A percentile compares a stretch with the other conserved stretches of the same genome.
Conservation (phyloP, 2,329 filamentous ascomycete genomes). For the Diaporthe eres region DNA sequence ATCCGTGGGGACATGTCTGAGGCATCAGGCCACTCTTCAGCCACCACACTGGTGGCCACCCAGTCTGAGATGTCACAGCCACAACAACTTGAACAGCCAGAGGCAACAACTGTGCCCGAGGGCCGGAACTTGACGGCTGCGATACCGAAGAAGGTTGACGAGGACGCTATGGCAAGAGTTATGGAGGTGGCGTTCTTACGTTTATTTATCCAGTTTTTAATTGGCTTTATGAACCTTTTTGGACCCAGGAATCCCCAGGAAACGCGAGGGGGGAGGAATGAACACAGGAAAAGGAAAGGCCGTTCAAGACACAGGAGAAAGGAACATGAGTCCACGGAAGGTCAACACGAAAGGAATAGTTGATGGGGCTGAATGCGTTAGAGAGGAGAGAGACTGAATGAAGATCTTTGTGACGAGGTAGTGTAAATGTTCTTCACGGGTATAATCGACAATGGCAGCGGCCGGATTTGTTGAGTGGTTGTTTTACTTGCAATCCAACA, state of each 20-base stretch:
- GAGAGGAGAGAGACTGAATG: background rate
- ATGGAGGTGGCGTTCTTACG: slow-evolving; percentile 6
- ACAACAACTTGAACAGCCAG: background rate
- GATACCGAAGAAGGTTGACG: background rate
- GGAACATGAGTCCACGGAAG: background rate
- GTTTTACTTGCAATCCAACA: no score
- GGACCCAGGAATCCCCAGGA: no score
- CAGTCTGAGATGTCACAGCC: background rate
- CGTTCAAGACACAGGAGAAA: background rate
- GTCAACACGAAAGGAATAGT: background rate
- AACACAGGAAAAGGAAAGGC: background rate
- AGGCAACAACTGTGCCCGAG: background rate
- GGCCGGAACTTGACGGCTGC: background rate
- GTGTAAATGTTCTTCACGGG: background rate
- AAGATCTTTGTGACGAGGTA: background rate
- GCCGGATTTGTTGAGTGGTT: no score
- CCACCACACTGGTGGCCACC: background rate
- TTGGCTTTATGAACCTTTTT: background rate
- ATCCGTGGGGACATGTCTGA: background rate
- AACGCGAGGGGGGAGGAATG: background rate
- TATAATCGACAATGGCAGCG: background rate
- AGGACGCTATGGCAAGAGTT: background rate
- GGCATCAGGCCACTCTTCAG: slow-evolving; percentile 11
- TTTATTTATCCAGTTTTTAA: background rate
- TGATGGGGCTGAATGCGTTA: background rate